A percentile compares a stretch with the other conserved stretches of the same genome.
Conservation (phyloP, 2,329 filamentous ascomycete genomes). For the Hypoxylon sp. region DNA sequence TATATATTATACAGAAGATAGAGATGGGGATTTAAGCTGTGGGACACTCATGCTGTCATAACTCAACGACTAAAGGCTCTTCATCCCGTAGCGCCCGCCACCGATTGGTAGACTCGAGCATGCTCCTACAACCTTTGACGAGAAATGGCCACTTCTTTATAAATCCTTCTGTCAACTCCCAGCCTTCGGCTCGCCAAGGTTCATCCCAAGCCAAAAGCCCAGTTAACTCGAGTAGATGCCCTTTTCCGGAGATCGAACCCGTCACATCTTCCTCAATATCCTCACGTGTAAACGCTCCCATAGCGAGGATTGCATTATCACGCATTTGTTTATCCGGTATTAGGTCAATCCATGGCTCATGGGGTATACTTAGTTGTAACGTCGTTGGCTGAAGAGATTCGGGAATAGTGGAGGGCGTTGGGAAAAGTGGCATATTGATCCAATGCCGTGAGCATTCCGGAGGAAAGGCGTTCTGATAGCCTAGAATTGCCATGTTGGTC, state of each 20-base stretch:
- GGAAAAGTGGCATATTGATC: slow-evolving; percentile 45
- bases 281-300: slow-evolving; percentile 29
- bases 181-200: slow-evolving; percentile 57
- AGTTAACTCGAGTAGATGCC: slow-evolving; percentile 28
- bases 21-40: not conserved
- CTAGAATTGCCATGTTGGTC: slow-evolving; percentile 54
- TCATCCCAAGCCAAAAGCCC: slow-evolving; percentile 56
- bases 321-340: slow-evolving; percentile 45
- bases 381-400: slow-evolving; percentile 47
- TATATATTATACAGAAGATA: not conserved
- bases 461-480: slow-evolving; percentile 40
- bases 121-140: slow-evolving; percentile 56
- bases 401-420: slow-evolving; percentile 36
- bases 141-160: slow-evolving; percentile 58
- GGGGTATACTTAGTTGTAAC: slow-evolving; percentile 45
- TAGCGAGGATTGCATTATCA: slow-evolving; percentile 44
- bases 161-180: slow-evolving; percentile 61
- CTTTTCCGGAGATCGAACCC: slow-evolving; percentile 28
- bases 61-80: slow-evolving; percentile 43
- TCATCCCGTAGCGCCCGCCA: slow-evolving; percentile 56
- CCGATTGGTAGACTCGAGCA: slow-evolving; percentile 57
- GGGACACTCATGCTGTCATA: slow-evolving; percentile 10
- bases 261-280: slow-evolving; percentile 42
- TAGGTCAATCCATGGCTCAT: slow-evolving; percentile 49
- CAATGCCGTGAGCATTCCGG: slow-evolving; percentile 34